Evolutionary conservation across 2,329 filamentous ascomycete species (phyloP).

Genomic region (Colletotrichum spaethianum): DNA sequence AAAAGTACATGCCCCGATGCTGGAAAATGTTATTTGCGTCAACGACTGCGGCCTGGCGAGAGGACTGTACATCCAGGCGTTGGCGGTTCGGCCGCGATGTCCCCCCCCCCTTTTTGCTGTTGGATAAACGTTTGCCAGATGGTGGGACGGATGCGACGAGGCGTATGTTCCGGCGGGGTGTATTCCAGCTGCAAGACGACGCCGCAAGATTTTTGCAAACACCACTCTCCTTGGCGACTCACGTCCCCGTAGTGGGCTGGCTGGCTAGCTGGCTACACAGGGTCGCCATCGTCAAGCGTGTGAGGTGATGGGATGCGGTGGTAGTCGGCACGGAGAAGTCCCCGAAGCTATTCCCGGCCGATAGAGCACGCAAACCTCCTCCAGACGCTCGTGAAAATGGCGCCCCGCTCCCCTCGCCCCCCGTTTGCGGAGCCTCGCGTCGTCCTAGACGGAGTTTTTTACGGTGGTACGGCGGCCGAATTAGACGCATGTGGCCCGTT

Average conservation of each 20-base stretch:
- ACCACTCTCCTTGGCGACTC: not conserved
- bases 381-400: not conserved
- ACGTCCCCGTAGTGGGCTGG: not conserved
- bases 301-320: not conserved
- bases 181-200: too few species aligned
- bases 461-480: slow-evolving; percentile 38
- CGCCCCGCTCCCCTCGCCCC: not conserved
- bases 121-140: not conserved
- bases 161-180: too few species aligned
- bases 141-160: not conserved
- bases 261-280: not conserved
- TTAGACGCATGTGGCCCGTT: slow-evolving; percentile 6
- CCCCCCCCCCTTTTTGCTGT: not conserved
- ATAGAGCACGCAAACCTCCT: not conserved
- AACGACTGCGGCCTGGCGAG: not conserved
- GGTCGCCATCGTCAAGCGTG: not conserved
- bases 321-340: not conserved
- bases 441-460: slow-evolving; percentile 24
- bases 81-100: not conserved
- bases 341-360: not conserved
- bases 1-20: not conserved
- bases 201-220: too few species aligned
- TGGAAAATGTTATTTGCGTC: not conserved
- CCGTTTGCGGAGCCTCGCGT: slow-evolving; percentile 33
- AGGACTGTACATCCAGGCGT: not conserved